These are phyloP conservation scores for Oryza officinalis DNA, from an alignment of 176 grass and related monocot species.

Conservation along the genomic window DNA sequence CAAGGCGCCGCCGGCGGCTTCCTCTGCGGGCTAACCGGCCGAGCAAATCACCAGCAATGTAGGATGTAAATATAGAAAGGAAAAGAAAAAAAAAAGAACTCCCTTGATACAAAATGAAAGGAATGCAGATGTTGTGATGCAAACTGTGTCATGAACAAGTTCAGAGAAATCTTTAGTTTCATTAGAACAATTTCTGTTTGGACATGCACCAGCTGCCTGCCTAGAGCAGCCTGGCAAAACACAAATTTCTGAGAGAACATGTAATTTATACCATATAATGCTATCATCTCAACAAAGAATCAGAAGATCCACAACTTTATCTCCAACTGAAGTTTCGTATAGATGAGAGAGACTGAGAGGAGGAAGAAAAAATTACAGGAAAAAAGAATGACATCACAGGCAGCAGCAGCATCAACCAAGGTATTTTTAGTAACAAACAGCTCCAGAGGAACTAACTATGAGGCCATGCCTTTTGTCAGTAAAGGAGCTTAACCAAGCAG, in stretches of 20 bases:
- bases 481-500: conserved; percentile 39
- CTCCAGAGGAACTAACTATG: conserved; percentile 40
- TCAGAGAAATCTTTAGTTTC: conserved; percentile 11
- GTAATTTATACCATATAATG: conserved; percentile 44
- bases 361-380: conserved; percentile 19
- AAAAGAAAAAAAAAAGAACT: neutral
- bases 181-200: neutral
- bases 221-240: conserved; percentile 1
- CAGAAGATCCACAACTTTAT: conserved; percentile 38
- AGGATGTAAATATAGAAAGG: conserved; percentile 55
- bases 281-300: conserved; percentile 52
- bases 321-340: conserved; percentile 37
- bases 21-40: conserved; percentile 57
- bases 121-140: neutral
- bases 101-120: neutral
- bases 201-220: conserved; percentile 4
- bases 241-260: neutral
- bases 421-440: conserved; percentile 37
- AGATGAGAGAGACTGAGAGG: conserved; percentile 15
- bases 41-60: conserved; percentile 49
- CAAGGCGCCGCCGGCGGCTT: neutral
- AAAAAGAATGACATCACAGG: conserved; percentile 56
- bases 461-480: conserved; percentile 49
- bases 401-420: conserved; percentile 41
- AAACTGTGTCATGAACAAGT: neutral